Base-by-base conservation (phyloP, 2,329 filamentous ascomycete genomes). In the Aspergillus brasiliensis region DNA sequence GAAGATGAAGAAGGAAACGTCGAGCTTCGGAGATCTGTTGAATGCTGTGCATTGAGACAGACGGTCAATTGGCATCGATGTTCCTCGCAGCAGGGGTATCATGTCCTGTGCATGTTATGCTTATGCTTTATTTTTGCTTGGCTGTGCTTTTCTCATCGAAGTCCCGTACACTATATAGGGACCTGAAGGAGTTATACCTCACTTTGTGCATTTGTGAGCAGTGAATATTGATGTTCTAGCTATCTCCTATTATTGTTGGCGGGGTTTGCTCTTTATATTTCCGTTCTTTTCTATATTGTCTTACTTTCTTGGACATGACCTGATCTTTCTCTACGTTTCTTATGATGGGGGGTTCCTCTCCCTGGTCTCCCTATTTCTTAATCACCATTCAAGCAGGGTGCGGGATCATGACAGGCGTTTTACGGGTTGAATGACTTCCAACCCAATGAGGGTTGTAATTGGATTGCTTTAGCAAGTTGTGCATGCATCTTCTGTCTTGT, bases 1-100 rank as follows among this genome's bases (percentile, higher is more conserved):
- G 79, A 79, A 78, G 54, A 62, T 78, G 59, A 80, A 79, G 62
- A 79, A 76, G 61, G 73, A 69, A 34, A 71, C 68, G 3, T 69
- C 71, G 3, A 67, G 67, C 17, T 67, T 78, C 52, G 73, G 74
- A 8, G 75, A 78, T 62, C 62, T 79, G 25, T 60, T 78, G 53
- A 74, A 74, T 54, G 74, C 69, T 23, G 75, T 74, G 61, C 71
- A 76, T 66, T 72, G 65, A 72, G 25, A 58, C 46, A 25, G 19
- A 25, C 13, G 28, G 38, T 55, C 15, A 46, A 17, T 46, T 34
- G 52, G 19, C 31, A 31, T 55, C 8, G 13, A 5, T 34, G 5
- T 1, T 17, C 8, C 11, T 17, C 25, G 19, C 15, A 25, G 25
- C 21, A 15, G 17, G 23, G n/a, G 38, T 46, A 28, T 17, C 38